A percentile compares a stretch with the other conserved stretches of the same genome.
Conservation (phyloP, 2,329 filamentous ascomycete genomes). For the Pestalotiopsis fici region DNA sequence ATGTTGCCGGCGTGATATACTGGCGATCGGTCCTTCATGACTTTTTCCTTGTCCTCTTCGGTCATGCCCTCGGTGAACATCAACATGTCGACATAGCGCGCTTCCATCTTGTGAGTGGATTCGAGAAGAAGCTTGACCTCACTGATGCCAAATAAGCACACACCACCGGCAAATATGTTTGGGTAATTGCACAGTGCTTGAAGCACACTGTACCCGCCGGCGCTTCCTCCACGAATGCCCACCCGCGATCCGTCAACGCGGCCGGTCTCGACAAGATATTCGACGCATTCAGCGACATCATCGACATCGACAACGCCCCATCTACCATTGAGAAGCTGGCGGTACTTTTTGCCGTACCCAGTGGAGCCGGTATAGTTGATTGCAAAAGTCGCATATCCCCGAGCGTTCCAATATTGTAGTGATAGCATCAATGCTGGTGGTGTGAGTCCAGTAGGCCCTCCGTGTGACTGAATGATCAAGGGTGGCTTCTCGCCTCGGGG, state of each 20-base stretch:
- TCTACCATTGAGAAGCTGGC: conserved; percentile 46
- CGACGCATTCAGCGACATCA: conserved; percentile 48
- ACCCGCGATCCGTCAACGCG: conserved; percentile 37
- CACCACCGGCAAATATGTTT: conserved; percentile 46
- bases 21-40: conserved; percentile 49
- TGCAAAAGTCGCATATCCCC: conserved; percentile 51
- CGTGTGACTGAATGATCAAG: conserved; percentile 51
- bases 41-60: conserved; percentile 37
- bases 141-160: conserved; percentile 52
- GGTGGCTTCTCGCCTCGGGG: conserved; percentile 43
- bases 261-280: conserved; percentile 37
- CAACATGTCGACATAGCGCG: conserved; percentile 48
- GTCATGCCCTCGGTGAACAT: conserved; percentile 35
- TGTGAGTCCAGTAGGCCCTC: conserved; percentile 48
- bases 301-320: conserved; percentile 54
- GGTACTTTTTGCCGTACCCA: conserved; percentile 51
- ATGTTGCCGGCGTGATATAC: conserved; percentile 49
- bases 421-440: conserved; percentile 43
- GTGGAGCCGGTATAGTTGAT: conserved; percentile 56
- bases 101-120: conserved; percentile 59
- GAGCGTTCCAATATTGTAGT: conserved; percentile 54
- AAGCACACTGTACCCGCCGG: conserved; percentile 56
- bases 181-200: conserved; percentile 48
- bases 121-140: conserved; percentile 46
- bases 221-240: conserved; percentile 51